Base-by-base conservation (phyloP, 2,329 filamentous ascomycete species). In the Neoascochyta sp. region DNA sequence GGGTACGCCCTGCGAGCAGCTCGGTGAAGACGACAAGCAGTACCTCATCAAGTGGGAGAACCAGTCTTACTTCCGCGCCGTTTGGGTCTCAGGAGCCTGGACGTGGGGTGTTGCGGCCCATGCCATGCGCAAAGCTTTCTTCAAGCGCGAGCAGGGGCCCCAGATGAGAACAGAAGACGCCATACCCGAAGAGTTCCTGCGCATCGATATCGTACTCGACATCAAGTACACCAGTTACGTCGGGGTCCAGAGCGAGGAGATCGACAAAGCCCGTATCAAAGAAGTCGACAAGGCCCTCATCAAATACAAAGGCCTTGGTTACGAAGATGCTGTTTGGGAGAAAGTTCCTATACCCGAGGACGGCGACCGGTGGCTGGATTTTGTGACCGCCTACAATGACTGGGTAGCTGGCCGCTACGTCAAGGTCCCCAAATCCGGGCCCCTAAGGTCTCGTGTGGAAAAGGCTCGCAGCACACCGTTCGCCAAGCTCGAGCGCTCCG, bases 301-400 rank as follows among this genome's bases (percentile, higher is more conserved):
- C 65, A 98, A 98, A 59, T 96, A 89, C 62, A 87, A 93, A 61
- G 92, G 92, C 9, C 74, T 98, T 6, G 75, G 81, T 4, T 96
- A 98, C 53, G 87, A 95, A 41, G 88, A 95, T 36, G 77, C 80
- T 1, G 88, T 94, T 0, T 95, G 90, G 90, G 89, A 95, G 48
- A 72, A 75, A 2, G 86, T 88, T 0, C 90, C 90, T 1, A 64
- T 70, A 3, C 66, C 69, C 3, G 71, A 76, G 16, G 76, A 85
- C 34, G 76, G 75, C 9, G 76, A 80, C 15, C 71, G 83, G 21
- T 95, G 88, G 77, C 70, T 74, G 3, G 84, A 92, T 33, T 98
- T 94, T 54, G 73, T 81, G 32, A 71, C 74, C 10, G 90, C 92
- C 0, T 98, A 95, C 56, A 76, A 83, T 40, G 88, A 96, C 53